Evolutionary conservation across 169 alveolate species (phyloP), one percentile per base, ranked within the genome.

Genomic region (Eimeria nieschulzi): DNA sequence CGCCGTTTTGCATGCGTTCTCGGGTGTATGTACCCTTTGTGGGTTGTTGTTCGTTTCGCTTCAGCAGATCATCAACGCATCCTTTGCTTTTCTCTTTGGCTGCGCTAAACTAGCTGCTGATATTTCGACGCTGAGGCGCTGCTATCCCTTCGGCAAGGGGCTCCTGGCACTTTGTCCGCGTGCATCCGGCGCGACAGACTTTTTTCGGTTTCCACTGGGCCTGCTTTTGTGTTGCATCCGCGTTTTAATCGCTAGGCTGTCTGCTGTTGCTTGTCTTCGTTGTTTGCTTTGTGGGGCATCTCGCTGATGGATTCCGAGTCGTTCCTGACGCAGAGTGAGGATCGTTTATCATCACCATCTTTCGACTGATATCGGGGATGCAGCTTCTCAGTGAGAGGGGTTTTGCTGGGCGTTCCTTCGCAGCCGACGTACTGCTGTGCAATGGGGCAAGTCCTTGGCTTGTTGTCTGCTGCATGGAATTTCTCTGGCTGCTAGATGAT

Each of bases 71-170:
- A 79, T 79, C 87, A 79, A 54, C 85, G 85, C 71, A 10, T 76
- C 85, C n/a, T n/a, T n/a, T 76, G 85, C 85, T 7, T 15, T 53
- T 55, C 23, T 53, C 85, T 21, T 68, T 53, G 55, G 70, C 53
- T 76, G 85, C 85, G 85, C 23, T 76, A 76, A 76, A 76, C 85
- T 76, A 76, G 85, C 85, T 76, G 85, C 85, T 19, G 7, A 76
- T n/a, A 76, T 46, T 76, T 19, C 54, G 8, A 76, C 85, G 85
- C 83, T 21, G 85, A 2, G 33, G 53, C 85, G 54, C 25, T 76
- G 21, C 13, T 10, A 13, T 76, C 71, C 71, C 54, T 51, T 70
- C 85, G 85, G 85, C 85, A 53, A 53, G 85, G 8, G 3, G 71
- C 19, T 51, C 53, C 7, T 73, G 0, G 85, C 70, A 53, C 54